Evolutionary conservation across 192 early-diverging fungal species (phyloP).

Genomic region (Geranomyces variabilis): DNA sequence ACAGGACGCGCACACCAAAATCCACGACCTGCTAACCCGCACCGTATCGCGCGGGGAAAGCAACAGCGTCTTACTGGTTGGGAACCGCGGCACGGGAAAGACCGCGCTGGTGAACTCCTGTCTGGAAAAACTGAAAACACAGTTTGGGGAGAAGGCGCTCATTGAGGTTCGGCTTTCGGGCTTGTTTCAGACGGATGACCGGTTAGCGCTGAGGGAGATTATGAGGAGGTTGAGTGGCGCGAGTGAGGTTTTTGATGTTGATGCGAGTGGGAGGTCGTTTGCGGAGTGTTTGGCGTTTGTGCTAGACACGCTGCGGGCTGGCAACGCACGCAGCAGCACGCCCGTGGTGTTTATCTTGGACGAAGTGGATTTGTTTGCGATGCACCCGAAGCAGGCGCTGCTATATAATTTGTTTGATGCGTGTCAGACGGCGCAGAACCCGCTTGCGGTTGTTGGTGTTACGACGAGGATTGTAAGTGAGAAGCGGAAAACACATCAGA

Average conservation of each 20-base stretch:
- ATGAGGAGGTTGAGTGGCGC: conserved; percentile 66
- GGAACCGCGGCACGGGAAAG: conserved; percentile 81
- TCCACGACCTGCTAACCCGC: conserved; percentile 61
- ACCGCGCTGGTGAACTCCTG: conserved; percentile 38
- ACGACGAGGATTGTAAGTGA: conserved; percentile 63
- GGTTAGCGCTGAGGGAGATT: conserved; percentile 80
- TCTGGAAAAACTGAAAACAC: conserved; percentile 18
- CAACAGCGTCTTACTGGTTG: conserved; percentile 85
- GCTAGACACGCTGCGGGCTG: conserved; percentile 65
- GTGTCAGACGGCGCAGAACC: conserved; percentile 79
- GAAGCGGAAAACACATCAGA: too few relatives aligned
- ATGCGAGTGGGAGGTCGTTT: conserved; percentile 58
- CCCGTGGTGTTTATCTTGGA: conserved; percentile 90
- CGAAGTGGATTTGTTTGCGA: conserved; percentile 90
- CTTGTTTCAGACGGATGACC: conserved; percentile 77
- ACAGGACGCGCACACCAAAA: conserved; percentile 42
- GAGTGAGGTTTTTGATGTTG: background rate
- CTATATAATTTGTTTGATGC: conserved; percentile 95
- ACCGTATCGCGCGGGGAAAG: conserved; percentile 74
- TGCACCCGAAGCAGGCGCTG: conserved; percentile 89
- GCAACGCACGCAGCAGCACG: conserved; percentile 48
- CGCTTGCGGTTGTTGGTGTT: conserved; percentile 84
- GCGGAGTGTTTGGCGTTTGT: conserved; percentile 70
- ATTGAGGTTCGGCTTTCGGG: conserved; percentile 75
- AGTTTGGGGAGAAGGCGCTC: conserved; percentile 52